phyloP scores from a whole-genome alignment of 225 moss, liverwort and hornwort genomes.

The Bryoerythrophyllum caledonicum region DNA sequence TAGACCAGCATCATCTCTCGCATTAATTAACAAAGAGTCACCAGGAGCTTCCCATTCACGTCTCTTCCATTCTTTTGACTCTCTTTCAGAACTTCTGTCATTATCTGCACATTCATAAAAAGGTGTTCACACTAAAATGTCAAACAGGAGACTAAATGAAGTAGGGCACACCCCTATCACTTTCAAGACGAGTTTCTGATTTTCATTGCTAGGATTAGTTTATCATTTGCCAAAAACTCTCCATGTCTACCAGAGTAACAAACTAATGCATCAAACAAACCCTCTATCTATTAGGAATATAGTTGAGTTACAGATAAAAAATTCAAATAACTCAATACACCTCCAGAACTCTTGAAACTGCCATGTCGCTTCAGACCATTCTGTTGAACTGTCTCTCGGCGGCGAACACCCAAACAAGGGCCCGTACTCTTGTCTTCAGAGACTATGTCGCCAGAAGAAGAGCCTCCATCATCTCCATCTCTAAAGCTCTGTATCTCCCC shows the following conservation, averaged over 20 bases:
- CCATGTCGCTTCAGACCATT: slow-evolving; percentile 94
- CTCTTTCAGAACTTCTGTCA: slow-evolving; percentile 71
- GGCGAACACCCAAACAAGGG: slow-evolving; percentile 89
- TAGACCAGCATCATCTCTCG: slow-evolving; percentile 67
- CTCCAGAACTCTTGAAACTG: slow-evolving; percentile 81
- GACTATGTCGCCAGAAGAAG: slow-evolving; percentile 62
- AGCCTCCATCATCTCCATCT: slow-evolving; percentile 71
- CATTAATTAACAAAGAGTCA: slow-evolving; percentile 49
- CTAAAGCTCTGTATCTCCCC: slow-evolving; percentile 47
- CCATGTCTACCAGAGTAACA: neutral
- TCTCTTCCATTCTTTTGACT: slow-evolving; percentile 93
- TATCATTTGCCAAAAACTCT: neutral
- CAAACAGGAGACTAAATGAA: neutral
- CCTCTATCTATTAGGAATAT: neutral
- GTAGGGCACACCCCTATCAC: neutral
- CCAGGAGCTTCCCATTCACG: slow-evolving; percentile 81
- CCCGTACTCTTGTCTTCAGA: slow-evolving; percentile 60
- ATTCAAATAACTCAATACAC: slow-evolving; percentile 27
- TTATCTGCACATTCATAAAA: slow-evolving; percentile 55
- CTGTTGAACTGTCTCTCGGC: slow-evolving; percentile 82
- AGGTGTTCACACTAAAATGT: slow-evolving; percentile 2
- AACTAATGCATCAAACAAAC: neutral
- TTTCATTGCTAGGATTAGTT: neutral
- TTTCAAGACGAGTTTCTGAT: neutral
- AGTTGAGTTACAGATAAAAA: neutral